Conservation (phyloP, 2,329 filamentous ascomycete species). For the Teratosphaeria destructans region DNA sequence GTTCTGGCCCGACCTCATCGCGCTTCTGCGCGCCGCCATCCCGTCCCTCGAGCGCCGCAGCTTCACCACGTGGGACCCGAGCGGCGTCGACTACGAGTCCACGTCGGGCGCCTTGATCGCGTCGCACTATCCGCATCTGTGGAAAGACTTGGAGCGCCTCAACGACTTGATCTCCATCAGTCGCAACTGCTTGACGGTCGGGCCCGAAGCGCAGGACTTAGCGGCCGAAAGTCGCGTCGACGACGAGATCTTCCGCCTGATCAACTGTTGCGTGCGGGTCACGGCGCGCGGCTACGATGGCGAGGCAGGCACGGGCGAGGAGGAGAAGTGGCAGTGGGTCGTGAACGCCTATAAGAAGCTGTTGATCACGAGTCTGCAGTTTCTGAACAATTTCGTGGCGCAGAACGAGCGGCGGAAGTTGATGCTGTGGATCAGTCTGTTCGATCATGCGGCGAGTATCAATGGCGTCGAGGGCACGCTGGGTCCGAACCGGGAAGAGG, state of each 20-base stretch:
- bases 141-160: constrained; percentile 52
- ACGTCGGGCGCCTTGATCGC: constrained; percentile 52
- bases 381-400: constrained; percentile 55
- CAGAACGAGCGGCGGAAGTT: constrained; percentile 56
- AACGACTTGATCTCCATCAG: constrained; percentile 53
- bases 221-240: constrained; percentile 50
- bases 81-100: constrained; percentile 46
- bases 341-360: constrained; percentile 57
- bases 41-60: constrained; percentile 52
- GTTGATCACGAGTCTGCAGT: constrained; percentile 55
- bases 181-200: constrained; percentile 51
- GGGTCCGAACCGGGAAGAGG: neutral
- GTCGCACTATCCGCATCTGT: constrained; percentile 46
- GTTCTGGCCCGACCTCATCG: constrained; percentile 51
- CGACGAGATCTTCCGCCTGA: constrained; percentile 49
- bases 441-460: constrained; percentile 32
- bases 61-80: constrained; percentile 50
- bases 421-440: constrained; percentile 55
- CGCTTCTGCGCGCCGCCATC: constrained; percentile 48
- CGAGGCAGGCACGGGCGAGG: constrained; percentile 49
- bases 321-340: constrained; percentile 56
- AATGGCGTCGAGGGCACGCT: neutral
- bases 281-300: constrained; percentile 56
- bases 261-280: constrained; percentile 54
- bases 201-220: constrained; percentile 52